A percentile compares a stretch with the other conserved stretches of the same genome.
phyloP scores from a whole-genome alignment of 345 rosid species.

The Brassica rapa region DNA sequence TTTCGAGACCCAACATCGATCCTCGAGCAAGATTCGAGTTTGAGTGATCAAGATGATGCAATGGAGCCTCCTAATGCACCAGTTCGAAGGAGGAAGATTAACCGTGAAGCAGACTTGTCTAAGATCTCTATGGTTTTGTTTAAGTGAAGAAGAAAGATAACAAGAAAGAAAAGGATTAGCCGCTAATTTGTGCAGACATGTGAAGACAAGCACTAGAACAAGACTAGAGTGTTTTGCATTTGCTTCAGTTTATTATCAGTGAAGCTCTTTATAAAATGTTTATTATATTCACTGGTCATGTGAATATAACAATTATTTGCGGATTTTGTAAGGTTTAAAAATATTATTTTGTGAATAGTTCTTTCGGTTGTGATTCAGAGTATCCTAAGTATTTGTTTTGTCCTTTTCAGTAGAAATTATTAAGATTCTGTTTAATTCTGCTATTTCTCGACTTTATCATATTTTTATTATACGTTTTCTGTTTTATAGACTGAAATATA shows the following conservation, averaged over 20 bases:
- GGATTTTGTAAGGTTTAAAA: background rate
- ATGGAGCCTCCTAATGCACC: constrained; percentile 40
- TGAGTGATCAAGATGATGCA: constrained; percentile 16
- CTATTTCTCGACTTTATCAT: constrained; percentile 1
- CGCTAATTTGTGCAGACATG: constrained; percentile 21
- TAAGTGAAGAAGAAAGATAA: constrained; percentile 25
- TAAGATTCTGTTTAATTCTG: background rate
- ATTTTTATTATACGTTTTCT: background rate
- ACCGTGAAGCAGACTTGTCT: constrained; percentile 18
- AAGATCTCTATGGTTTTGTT: constrained; percentile 36
- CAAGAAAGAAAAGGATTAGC: background rate
- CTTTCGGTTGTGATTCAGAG: constrained; percentile 30
- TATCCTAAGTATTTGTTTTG: constrained; percentile 34
- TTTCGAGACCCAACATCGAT: constrained; percentile 13
- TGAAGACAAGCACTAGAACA: constrained; percentile 16
- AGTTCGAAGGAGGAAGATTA: constrained; percentile 2
- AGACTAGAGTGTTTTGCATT: constrained; percentile 21
- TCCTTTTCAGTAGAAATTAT: background rate
- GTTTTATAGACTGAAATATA: background rate
- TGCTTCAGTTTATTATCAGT: constrained; percentile 18
- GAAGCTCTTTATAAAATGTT: constrained; percentile 8
- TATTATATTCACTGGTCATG: constrained; percentile 34
- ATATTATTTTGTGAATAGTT: background rate
- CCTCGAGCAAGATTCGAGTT: background rate
- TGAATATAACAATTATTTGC: constrained; percentile 39